Evolutionary conservation across 2,329 filamentous ascomycete species (phyloP).

Genomic region (Westerdykella ornata): DNA sequence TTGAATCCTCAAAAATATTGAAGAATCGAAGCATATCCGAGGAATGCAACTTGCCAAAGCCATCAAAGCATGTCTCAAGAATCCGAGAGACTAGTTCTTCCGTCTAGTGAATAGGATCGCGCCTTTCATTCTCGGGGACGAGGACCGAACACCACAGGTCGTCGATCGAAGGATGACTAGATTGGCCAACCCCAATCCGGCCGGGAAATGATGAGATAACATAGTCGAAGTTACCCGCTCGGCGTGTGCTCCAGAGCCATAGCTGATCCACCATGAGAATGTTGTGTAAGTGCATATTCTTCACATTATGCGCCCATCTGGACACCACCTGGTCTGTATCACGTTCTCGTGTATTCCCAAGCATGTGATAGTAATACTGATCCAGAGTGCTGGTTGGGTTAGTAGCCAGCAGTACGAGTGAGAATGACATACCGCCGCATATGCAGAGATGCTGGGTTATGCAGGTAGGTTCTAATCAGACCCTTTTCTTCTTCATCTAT

Average conservation of each 20-base stretch:
- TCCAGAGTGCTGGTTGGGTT: conserved; percentile 4
- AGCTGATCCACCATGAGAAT: conserved; percentile 10
- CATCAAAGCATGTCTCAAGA: conserved; percentile 6
- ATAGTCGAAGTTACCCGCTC: not conserved
- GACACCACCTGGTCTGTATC: conserved; percentile 10
- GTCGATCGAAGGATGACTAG: conserved; percentile 1
- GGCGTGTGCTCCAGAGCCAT: conserved; percentile 5
- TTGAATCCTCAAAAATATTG: conserved; percentile 9
- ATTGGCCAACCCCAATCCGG: conserved; percentile 4
- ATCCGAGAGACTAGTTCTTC: conserved; percentile 9
- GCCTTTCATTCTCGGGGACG: conserved; percentile 1
- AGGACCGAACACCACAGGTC: conserved; percentile 5
- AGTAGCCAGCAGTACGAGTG: too few relatives aligned
- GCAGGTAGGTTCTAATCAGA: conserved; percentile 6
- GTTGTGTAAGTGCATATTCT: conserved; percentile 2
- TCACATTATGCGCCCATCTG: conserved; percentile 4
- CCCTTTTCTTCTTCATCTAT: conserved; percentile 10
- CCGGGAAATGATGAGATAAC: conserved; percentile 6
- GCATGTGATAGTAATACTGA: conserved; percentile 12
- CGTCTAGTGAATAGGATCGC: conserved; percentile 1
- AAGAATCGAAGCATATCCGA: conserved; percentile 7
- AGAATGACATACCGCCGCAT: conserved; percentile 4
- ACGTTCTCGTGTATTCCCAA: conserved; percentile 6
- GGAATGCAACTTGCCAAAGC: conserved; percentile 6
- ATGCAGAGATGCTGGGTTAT: conserved; percentile 9